These are phyloP conservation scores for Hericium rajendrae DNA, from an alignment of 768 basidiomycete species.

Conservation along the genomic window DNA sequence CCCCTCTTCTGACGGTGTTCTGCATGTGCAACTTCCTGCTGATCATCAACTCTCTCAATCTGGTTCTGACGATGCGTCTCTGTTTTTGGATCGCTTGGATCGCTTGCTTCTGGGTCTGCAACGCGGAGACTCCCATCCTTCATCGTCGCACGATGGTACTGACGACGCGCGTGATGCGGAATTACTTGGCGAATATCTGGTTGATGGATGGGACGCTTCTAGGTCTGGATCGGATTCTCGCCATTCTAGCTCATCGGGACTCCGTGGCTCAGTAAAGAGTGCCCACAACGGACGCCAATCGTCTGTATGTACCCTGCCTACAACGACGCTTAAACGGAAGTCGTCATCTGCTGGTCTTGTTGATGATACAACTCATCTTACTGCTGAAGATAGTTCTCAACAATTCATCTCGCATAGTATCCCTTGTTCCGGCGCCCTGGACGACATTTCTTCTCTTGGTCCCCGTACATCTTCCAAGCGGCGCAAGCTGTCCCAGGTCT, in stretches of 20 bases:
- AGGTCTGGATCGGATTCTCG: background rate
- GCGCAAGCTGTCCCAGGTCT: background rate
- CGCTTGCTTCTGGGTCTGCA: background rate
- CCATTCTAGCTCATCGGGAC: background rate
- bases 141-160: background rate
- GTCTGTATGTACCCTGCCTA: background rate
- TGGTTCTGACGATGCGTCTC: background rate
- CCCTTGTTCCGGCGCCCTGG: background rate
- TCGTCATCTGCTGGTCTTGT: background rate
- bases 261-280: background rate
- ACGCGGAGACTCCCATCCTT: background rate
- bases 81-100: background rate
- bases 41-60: background rate
- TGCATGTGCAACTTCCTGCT: background rate
- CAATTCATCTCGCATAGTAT: background rate
- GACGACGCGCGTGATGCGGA: background rate
- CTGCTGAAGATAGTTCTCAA: background rate
- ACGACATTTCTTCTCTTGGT: background rate
- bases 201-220: background rate
- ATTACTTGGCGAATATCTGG: background rate
- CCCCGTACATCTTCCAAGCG: background rate
- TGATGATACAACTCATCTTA: background rate
- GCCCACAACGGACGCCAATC: background rate
- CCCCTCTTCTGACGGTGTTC: background rate
- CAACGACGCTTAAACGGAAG: background rate